phyloP scores from a whole-genome alignment of 257 asterid species.

The Paraleonurus japonicus region DNA sequence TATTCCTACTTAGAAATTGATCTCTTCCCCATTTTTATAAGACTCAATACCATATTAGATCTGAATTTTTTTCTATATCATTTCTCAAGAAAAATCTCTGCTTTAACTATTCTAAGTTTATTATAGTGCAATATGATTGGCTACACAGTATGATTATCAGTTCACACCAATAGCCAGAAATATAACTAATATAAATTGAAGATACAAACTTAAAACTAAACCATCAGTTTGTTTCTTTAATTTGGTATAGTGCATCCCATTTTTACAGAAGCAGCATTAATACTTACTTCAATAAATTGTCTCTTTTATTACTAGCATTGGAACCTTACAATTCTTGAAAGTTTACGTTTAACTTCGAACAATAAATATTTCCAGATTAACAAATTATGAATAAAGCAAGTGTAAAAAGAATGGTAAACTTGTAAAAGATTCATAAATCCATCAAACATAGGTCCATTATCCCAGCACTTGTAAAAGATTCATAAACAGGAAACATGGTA shows the following conservation, averaged over 20 bases:
- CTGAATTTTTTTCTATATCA: neutral
- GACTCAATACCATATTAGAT: neutral
- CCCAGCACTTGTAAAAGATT: neutral
- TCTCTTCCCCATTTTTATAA: neutral
- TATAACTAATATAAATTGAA: neutral
- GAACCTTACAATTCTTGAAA: neutral
- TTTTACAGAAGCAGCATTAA: constrained; percentile 11
- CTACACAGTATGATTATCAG: neutral
- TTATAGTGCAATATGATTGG: neutral
- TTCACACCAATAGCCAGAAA: neutral
- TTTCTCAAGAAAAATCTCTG: neutral
- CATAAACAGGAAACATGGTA: too few species aligned
- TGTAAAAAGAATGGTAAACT: neutral
- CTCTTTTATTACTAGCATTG: neutral
- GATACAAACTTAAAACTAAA: neutral
- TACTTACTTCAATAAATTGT: neutral
- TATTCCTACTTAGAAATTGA: neutral
- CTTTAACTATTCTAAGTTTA: neutral
- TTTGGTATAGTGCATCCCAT: neutral
- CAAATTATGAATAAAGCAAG: neutral
- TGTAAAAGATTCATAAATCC: too few species aligned
- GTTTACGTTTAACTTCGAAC: neutral
- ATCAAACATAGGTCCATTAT: neutral
- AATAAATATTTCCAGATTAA: neutral
- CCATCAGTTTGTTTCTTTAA: neutral